Conservation (phyloP, 1,284 basidiomycete genomes). For the Cystobasidium slooffiae region DNA sequence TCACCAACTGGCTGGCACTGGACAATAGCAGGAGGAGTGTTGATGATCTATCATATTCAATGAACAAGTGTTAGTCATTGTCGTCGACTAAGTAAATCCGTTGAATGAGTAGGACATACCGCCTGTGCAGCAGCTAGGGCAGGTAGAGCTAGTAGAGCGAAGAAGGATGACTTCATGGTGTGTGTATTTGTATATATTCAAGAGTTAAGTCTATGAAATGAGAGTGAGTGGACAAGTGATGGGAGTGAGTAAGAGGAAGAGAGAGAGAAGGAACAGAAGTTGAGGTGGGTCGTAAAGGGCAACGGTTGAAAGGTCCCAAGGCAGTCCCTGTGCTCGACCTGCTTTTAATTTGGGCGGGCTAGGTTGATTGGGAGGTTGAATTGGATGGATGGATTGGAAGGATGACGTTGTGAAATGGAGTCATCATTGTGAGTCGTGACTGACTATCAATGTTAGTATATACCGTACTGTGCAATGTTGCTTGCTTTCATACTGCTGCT, state of each 20-base stretch:
- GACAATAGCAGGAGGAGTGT: constrained; percentile 37
- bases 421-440: too few relatives aligned
- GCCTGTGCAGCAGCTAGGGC: constrained; percentile 29
- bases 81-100: neutral
- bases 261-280: neutral
- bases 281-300: neutral
- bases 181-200: neutral
- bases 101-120: constrained; percentile 16
- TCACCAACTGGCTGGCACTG: constrained; percentile 42
- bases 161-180: constrained; percentile 29
- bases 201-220: neutral
- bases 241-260: neutral
- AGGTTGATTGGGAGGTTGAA: too few relatives aligned
- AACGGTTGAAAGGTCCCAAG: too few relatives aligned
- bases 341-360: too few relatives aligned
- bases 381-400: too few relatives aligned
- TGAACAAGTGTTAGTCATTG: neutral
- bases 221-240: neutral
- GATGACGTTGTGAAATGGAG: too few relatives aligned
- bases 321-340: too few relatives aligned
- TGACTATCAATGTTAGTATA: too few relatives aligned
- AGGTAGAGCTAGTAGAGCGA: constrained; percentile 34
- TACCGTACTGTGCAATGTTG: too few relatives aligned
- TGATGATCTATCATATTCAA: constrained; percentile 28
- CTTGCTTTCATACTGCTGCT: too few relatives aligned